A percentile compares a stretch with the other conserved stretches of the same genome.
Evolutionary conservation across 176 grass and related monocot genomes (phyloP).

Genomic region (Puccinellia tenuiflora): DNA sequence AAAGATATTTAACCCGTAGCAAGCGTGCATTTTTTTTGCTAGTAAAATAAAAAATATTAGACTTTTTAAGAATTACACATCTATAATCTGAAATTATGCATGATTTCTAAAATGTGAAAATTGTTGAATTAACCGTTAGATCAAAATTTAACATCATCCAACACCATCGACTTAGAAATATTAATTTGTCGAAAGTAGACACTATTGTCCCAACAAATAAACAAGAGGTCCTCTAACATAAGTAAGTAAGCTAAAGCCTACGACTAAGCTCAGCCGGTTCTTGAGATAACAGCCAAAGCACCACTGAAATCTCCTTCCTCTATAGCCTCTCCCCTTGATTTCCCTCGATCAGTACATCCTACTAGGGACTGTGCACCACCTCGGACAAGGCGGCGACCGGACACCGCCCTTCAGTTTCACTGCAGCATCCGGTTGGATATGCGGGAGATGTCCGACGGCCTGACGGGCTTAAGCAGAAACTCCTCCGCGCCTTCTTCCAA

Average conservation of each 20-base stretch:
- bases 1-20: too few relatives aligned
- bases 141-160: not conserved
- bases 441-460: constrained; percentile 40
- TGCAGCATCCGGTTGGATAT: constrained; percentile 28
- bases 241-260: not conserved
- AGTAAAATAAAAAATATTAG: too few relatives aligned
- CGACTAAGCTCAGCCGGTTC: not conserved
- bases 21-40: too few relatives aligned
- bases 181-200: not conserved
- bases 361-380: not conserved
- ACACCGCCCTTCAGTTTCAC: not conserved
- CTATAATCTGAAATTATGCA: too few relatives aligned
- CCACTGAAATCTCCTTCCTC: not conserved
- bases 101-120: too few relatives aligned
- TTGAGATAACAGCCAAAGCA: not conserved
- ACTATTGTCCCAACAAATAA: too few relatives aligned
- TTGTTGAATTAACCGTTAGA: not conserved
- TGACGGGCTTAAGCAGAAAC: constrained; percentile 37
- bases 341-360: not conserved
- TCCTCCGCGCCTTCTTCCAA: constrained; percentile 45
- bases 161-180: not conserved
- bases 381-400: not conserved
- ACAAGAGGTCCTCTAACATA: too few relatives aligned
- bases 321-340: not conserved
- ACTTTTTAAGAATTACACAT: too few relatives aligned